These are phyloP conservation scores for Brasilioporus rufonigricans DNA, from an alignment of 768 basidiomycete species.

Conservation along the genomic window DNA sequence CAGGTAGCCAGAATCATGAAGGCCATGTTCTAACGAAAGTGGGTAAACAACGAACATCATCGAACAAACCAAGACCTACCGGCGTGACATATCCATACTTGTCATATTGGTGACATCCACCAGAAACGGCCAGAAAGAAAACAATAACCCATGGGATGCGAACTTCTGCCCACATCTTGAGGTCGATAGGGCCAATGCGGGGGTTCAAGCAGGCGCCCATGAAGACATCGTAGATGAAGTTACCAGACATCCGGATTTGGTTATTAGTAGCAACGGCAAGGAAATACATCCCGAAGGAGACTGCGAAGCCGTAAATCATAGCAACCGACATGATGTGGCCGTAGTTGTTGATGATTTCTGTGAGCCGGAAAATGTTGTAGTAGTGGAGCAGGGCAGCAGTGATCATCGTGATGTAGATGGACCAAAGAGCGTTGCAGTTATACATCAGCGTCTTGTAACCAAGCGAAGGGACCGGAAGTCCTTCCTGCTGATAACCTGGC, in stretches of 20 bases:
- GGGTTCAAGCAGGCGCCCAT: conserved; percentile 97
- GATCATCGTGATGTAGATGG: conserved; percentile 78
- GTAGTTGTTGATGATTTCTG: conserved; percentile 94
- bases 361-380: conserved; percentile 82
- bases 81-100: conserved; percentile 88
- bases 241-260: conserved; percentile 92
- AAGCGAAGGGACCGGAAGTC: conserved; percentile 93
- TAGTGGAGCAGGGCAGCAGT: conserved; percentile 76
- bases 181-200: conserved; percentile 83
- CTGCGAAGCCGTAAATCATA: conserved; percentile 85
- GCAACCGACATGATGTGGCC: conserved; percentile 94
- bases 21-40: conserved; percentile 74
- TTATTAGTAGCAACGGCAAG: conserved; percentile 73
- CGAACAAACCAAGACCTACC: conserved; percentile 41
- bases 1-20: conserved; percentile 96
- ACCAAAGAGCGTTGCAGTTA: conserved; percentile 92
- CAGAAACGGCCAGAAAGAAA: conserved; percentile 90
- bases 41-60: background rate
- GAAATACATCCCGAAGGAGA: conserved; percentile 81
- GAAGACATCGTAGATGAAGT: conserved; percentile 91
- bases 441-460: conserved; percentile 91
- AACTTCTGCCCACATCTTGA: conserved; percentile 99
- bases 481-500: conserved; percentile 91
- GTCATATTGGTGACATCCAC: conserved; percentile 95
- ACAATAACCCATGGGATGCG: conserved; percentile 96